Conservation (phyloP, 441 rosid genomes). For the Pelargonium citronellum region DNA sequence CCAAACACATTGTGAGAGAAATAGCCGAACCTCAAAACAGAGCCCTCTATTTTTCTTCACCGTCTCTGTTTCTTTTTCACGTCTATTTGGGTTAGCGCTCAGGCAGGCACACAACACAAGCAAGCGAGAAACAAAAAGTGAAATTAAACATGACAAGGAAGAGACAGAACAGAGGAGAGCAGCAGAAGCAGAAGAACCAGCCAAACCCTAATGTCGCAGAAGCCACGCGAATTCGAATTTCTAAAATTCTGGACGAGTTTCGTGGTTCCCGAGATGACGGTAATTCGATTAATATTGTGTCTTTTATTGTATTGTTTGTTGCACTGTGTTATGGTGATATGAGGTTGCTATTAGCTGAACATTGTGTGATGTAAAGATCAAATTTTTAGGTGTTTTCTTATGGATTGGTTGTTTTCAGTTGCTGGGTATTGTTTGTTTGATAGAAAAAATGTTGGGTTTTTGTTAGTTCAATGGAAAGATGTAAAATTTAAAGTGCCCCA, state of each 20-base stretch:
- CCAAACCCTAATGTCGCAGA: slow-evolving; percentile 34
- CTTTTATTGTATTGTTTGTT: not conserved
- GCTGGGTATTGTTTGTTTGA: not conserved
- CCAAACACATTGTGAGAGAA: not conserved
- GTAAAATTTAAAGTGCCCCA: not conserved
- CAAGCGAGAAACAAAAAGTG: not conserved
- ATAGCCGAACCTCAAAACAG: not conserved
- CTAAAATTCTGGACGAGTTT: slow-evolving; percentile 39
- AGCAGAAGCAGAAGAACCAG: slow-evolving; percentile 9
- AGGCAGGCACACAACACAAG: no score
- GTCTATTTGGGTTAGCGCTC: not conserved
- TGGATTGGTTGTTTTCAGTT: not conserved
- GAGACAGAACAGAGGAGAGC: slow-evolving; percentile 31
- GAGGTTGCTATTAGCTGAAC: no score
- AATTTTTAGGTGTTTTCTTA: no score
- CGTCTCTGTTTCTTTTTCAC: not conserved
- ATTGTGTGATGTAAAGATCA: no score
- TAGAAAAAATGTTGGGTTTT: not conserved
- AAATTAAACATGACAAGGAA: slow-evolving; percentile 40
- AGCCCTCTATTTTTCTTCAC: not conserved
- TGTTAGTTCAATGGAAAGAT: not conserved
- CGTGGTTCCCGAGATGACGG: slow-evolving; percentile 40
- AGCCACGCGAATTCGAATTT: slow-evolving; percentile 41
- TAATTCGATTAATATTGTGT: slow-evolving; percentile 10
- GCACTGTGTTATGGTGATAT: not conserved